Base-by-base conservation (phyloP, 805 yeast genomes). In the Pichia californica region DNA sequence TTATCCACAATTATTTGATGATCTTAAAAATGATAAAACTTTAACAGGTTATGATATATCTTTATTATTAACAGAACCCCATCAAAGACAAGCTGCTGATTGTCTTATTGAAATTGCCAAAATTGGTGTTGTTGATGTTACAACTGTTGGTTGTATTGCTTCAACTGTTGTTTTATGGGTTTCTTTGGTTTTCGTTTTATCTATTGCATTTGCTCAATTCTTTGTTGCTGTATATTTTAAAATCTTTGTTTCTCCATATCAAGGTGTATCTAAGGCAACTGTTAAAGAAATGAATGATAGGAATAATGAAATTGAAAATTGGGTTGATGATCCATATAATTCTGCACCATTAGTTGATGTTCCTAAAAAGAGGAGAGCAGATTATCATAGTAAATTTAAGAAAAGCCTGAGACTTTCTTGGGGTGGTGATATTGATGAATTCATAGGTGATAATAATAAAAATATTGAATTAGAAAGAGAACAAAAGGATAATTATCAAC, bases 81-180 rank as follows among this genome's bases (percentile, higher is more conserved):
- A 74, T n/a, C 78, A 80, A 50, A 76, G 89, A 45, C 72, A 75
- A 55, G 77, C 79, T 5, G 95, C 93, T 7, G 76, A 80, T 54
- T 93, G 99, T 62, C 67, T 93, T 43, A 68, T 82, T 10, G 98
- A 93, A 62, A 84, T 88, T 42, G 70, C 85, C 40, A 87, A 83
- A 63, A 95, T 91, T 14, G 99, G 99, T 19, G 80, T 78, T 38
- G 77, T 93, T 33, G 98, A 93, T 58, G 78, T 89, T 2, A 86
- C 85, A 31, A 80, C 95, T 7, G 79, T 93, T 55, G 99, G 99
- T 6, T 93, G 99, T 66, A 80, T 93, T 57, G 95, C 96, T 0
- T 88, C 97, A 0, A 68, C 79, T 43, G 79, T 89, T 31, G 96
- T 93, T 1, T 73, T 93, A 47, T 77, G 79, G 53, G 74, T 83